Percentiles rank a stretch among this genome's conserved stretches.
phyloP scores from a whole-genome alignment of 2,329 filamentous ascomycete species.

The Fusarium musae region DNA sequence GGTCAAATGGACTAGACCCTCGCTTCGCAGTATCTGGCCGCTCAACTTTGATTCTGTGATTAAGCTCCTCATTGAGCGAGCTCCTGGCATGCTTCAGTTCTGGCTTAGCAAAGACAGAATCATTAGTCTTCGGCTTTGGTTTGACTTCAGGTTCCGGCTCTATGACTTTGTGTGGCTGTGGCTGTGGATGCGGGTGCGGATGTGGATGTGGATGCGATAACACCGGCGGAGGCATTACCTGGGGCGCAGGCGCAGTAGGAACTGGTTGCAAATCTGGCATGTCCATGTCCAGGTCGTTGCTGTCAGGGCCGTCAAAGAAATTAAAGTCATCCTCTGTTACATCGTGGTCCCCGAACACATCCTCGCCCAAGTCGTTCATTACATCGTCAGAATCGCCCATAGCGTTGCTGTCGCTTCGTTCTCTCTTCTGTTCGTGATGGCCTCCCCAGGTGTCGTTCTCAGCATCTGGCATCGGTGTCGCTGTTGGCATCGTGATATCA shows the following conservation, averaged over 20 bases:
- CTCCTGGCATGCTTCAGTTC: constrained; percentile 69
- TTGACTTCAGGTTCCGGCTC: constrained; percentile 27
- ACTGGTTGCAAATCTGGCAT: constrained; percentile 42
- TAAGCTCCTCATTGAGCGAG: constrained; percentile 57
- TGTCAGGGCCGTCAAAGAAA: constrained; percentile 75
- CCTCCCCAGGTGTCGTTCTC: constrained; percentile 50
- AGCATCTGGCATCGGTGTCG: constrained; percentile 32
- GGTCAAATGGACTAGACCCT: constrained; percentile 66
- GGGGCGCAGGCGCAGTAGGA: constrained; percentile 18
- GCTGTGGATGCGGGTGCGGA: constrained; percentile 5
- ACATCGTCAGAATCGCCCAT: constrained; percentile 66
- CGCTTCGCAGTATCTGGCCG: constrained; percentile 56
- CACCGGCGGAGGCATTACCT: constrained; percentile 2
- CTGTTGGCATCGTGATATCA: constrained; percentile 39
- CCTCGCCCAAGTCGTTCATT: constrained; percentile 75
- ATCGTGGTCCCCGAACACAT: constrained; percentile 77
- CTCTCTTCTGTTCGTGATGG: constrained; percentile 56
- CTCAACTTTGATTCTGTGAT: constrained; percentile 47
- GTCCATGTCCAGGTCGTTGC: constrained; percentile 52
- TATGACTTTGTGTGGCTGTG: constrained; percentile 9
- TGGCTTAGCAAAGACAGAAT: constrained; percentile 65
- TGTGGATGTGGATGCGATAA: constrained; percentile 17
- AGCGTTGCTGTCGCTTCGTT: constrained; percentile 55
- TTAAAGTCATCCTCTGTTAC: constrained; percentile 87
- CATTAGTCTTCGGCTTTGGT: constrained; percentile 39